Percentiles rank a stretch among this genome's conserved stretches.
These are phyloP conservation scores for Pyrenula massariospora DNA, from an alignment of 495 filamentous ascomycete genomes.

Conservation along the genomic window DNA sequence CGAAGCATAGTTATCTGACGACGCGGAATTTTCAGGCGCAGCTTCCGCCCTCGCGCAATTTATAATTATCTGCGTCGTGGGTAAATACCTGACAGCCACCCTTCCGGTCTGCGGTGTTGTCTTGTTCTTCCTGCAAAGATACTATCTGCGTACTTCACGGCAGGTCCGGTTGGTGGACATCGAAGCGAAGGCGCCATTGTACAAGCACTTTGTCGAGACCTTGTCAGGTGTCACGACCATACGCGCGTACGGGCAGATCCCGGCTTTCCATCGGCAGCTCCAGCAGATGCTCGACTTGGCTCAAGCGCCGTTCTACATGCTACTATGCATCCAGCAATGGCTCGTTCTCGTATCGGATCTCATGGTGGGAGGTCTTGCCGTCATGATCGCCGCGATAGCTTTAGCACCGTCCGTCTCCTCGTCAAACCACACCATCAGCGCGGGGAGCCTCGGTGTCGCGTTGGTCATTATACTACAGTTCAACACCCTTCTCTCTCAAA, in stretches of 20 bases:
- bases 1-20: no score
- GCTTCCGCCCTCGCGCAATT: conserved; percentile 9
- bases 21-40: no score
- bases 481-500: conserved; percentile 3
- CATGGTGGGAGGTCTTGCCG: conserved; percentile 22
- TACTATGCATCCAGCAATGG: conserved; percentile 31
- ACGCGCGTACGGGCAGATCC: conserved; percentile 32
- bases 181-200: conserved; percentile 39
- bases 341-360: conserved; percentile 28
- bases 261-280: conserved; percentile 10
- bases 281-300: conserved; percentile 17
- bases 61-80: conserved; percentile 13
- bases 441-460: conserved; percentile 11
- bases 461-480: conserved; percentile 12
- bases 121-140: conserved; percentile 35
- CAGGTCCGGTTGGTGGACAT: conserved; percentile 49
- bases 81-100: conserved; percentile 15
- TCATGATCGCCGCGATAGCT: conserved; percentile 12
- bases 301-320: conserved; percentile 29
- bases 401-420: no score
- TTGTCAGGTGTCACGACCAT: conserved; percentile 29
- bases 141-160: conserved; percentile 50
- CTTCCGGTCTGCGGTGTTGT: conserved; percentile 13
- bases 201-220: conserved; percentile 35
- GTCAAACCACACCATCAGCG: conserved; percentile 6